A percentile compares a stretch with the other conserved stretches of the same genome.
These are phyloP conservation scores for Aspergillus saccharolyticus DNA, from an alignment of 495 filamentous ascomycete species.

Conservation along the genomic window DNA sequence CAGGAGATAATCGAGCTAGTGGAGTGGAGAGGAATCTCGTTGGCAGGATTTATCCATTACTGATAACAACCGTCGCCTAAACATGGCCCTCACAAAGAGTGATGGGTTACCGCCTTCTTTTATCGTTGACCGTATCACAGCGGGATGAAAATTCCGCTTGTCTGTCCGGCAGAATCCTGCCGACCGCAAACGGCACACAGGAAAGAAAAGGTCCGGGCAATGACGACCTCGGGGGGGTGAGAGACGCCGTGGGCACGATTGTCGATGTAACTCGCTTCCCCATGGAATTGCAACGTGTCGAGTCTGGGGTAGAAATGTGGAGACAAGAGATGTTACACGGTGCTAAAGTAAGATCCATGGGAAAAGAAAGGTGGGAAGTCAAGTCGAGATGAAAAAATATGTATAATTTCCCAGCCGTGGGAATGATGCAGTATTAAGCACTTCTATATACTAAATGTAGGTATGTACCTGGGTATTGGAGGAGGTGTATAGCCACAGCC, in stretches of 20 bases:
- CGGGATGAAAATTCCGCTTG: neutral
- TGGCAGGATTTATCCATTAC: neutral
- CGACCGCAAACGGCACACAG: neutral
- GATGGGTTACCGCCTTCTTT: neutral
- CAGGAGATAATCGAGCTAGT: no score
- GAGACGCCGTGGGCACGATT: neutral
- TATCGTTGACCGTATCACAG: neutral
- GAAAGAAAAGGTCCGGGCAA: neutral
- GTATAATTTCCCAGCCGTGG: neutral
- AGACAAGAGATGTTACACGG: neutral
- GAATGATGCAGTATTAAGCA: constrained; percentile 7
- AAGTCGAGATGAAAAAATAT: neutral
- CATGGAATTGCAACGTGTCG: neutral
- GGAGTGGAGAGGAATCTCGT: no score
- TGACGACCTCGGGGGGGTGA: neutral
- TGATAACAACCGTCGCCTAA: neutral
- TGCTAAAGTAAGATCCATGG: neutral
- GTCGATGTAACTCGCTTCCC: neutral
- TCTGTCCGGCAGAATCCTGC: neutral
- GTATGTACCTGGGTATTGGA: constrained; percentile 12
- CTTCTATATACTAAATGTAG: constrained; percentile 9
- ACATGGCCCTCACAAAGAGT: no score
- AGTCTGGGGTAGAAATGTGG: neutral
- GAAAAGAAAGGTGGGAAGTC: neutral
- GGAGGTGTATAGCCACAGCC: neutral